Evolutionary conservation across 805 yeast species (phyloP).

Genomic region (Candida oleophila): DNA sequence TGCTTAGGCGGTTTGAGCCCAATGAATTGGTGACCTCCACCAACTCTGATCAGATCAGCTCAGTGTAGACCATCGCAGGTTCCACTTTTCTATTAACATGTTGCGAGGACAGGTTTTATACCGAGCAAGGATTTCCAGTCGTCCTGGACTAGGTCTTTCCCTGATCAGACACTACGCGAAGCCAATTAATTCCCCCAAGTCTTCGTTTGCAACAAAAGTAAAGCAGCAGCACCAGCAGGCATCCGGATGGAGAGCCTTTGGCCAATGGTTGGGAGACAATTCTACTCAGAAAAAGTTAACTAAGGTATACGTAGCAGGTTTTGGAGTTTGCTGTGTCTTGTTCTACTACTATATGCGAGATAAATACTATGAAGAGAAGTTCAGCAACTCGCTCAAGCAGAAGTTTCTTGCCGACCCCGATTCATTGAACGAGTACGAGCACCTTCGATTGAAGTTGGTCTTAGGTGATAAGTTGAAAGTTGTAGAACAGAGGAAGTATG

Average conservation of each 20-base stretch:
- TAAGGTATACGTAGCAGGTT: conserved; percentile 59
- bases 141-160: no score
- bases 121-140: no score
- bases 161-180: not conserved
- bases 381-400: conserved; percentile 42
- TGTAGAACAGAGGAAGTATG: conserved; percentile 58
- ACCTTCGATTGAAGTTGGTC: conserved; percentile 58
- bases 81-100: no score
- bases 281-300: conserved; percentile 64
- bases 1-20: no score
- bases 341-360: conserved; percentile 69
- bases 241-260: conserved; percentile 34
- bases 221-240: not conserved
- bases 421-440: conserved; percentile 60
- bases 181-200: not conserved
- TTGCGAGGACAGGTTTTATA: no score
- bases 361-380: conserved; percentile 62
- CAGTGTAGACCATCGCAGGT: no score
- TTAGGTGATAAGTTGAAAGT: conserved; percentile 59
- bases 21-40: no score
- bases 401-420: conserved; percentile 38
- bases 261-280: conserved; percentile 44
- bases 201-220: not conserved
- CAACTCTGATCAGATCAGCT: no score
- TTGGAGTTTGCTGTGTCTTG: conserved; percentile 52